Evolutionary conservation across 2,329 filamentous ascomycete genomes (phyloP).

Genomic region (Neopestalotiopsis rosae): DNA sequence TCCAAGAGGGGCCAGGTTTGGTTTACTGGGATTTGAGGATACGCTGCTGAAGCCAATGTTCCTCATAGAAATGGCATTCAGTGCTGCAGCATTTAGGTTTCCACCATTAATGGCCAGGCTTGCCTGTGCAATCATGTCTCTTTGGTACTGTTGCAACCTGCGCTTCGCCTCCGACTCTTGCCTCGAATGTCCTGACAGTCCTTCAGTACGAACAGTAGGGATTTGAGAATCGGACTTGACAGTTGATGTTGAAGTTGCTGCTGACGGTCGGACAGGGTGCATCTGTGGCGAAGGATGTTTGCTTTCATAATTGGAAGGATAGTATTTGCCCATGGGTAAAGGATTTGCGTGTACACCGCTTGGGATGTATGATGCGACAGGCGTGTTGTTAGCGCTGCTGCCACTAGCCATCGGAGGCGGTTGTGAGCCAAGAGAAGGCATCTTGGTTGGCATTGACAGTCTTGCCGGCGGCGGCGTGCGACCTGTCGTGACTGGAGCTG

Average conservation of each 20-base stretch:
- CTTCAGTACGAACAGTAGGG: constrained; percentile 30
- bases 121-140: constrained; percentile 66
- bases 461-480: constrained; percentile 20
- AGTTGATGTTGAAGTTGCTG: constrained; percentile 30
- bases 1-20: constrained; percentile 57
- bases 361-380: constrained; percentile 57
- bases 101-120: constrained; percentile 47
- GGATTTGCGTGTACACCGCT: constrained; percentile 52
- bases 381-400: constrained; percentile 43
- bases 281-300: constrained; percentile 36
- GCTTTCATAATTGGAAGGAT: constrained; percentile 65
- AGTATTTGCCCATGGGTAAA: constrained; percentile 66
- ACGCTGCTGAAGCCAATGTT: constrained; percentile 45
- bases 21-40: constrained; percentile 46
- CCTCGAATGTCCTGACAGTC: constrained; percentile 36
- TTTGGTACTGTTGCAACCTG: constrained; percentile 62
- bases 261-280: constrained; percentile 19
- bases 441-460: constrained; percentile 3
- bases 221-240: constrained; percentile 43
- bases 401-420: background rate
- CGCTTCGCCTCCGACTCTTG: constrained; percentile 54
- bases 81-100: constrained; percentile 35
- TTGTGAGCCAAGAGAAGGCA: constrained; percentile 4
- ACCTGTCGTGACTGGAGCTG: constrained; percentile 22
- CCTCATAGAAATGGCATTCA: constrained; percentile 42